Evolutionary conservation across 2,329 filamentous ascomycete genomes (phyloP).

Genomic region (Beauveria australis): DNA sequence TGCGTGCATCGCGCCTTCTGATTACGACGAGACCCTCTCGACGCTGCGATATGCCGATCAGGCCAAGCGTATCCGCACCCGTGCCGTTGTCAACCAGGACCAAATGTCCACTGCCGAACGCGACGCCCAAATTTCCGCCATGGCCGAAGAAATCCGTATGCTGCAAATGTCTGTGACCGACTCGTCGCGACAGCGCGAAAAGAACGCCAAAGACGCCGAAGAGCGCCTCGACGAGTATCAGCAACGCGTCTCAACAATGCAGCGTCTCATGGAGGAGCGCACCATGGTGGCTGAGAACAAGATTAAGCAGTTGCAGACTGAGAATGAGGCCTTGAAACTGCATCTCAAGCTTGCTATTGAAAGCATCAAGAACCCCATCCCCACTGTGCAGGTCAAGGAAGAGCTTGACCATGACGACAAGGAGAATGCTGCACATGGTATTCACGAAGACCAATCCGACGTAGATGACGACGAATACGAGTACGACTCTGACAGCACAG

Average conservation of each 20-base stretch:
- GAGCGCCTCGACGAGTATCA: constrained; percentile 93
- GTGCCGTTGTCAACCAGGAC: constrained; percentile 92
- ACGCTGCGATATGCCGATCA: constrained; percentile 96
- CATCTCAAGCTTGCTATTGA: constrained; percentile 82
- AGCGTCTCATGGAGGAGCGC: constrained; percentile 92
- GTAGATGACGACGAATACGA: constrained; percentile 53
- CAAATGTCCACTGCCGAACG: constrained; percentile 85
- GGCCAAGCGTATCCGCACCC: constrained; percentile 92
- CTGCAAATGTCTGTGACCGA: constrained; percentile 71
- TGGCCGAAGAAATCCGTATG: constrained; percentile 87
- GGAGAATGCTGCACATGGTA: constrained; percentile 25
- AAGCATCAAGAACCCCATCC: constrained; percentile 87
- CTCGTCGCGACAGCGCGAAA: constrained; percentile 53
- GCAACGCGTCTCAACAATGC: constrained; percentile 78
- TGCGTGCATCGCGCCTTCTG: constrained; percentile 87
- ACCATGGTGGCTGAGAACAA: constrained; percentile 86
- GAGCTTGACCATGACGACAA: constrained; percentile 15
- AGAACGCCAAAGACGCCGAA: constrained; percentile 68
- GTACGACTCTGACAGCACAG: constrained; percentile 37
- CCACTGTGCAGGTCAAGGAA: constrained; percentile 39
- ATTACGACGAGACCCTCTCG: constrained; percentile 95
- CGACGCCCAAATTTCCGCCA: constrained; percentile 86
- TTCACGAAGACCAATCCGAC: constrained; percentile 32
- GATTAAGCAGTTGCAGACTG: constrained; percentile 78
- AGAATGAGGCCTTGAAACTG: constrained; percentile 82